Evolutionary conservation across 1,139 yeast species (phyloP), one percentile per base, ranked within the genome.

Genomic region (Yamadazyma diddensiae): DNA sequence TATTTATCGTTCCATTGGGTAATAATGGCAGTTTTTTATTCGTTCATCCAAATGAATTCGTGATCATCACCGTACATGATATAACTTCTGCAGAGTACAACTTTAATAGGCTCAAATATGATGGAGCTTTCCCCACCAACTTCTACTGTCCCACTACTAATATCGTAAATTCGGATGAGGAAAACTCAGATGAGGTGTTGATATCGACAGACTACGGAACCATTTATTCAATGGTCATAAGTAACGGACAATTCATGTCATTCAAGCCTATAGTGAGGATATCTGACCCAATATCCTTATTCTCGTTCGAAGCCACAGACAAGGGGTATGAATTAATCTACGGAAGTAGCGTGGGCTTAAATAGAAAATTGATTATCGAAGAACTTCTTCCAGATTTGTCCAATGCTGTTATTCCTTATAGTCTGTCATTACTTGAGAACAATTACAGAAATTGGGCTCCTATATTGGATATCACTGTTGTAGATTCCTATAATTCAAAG

Each of bases 401-500:
- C 41, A 43, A 29, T 18, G 36, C 11, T 29, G 34, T 10, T 46
- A 42, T 20, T 31, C 46, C 37, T 22, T 50, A 23, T 35, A 46
- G 36, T 38, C 38, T 13, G 30, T 46, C 37, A 22, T 33, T 30
- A 15, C 29, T 38, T 18, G 30, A 30, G 22, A 24, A 29, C 35
- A 53, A 62, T 38, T 65, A 59, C 49, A 61, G 57, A 28, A 71
- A 66, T 38, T 73, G 80, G 79, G 62, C 77, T 0, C 79, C 79
- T 0, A 39, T 73, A 3, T 39, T 67, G 15, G 79, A 73, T 46
- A 47, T 65, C 0, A 57, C 52, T 37, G 46, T 70, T 2, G 52
- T 69, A 3, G 64, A 65, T 12, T 45, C 64, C 0, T 49, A 36
- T 21, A 40, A 36, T 22, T 39, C 53, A 18, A 43, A 50, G 31